Evolutionary conservation across 768 basidiomycete genomes (phyloP).

Genomic region (Pulveroboletus sp.): DNA sequence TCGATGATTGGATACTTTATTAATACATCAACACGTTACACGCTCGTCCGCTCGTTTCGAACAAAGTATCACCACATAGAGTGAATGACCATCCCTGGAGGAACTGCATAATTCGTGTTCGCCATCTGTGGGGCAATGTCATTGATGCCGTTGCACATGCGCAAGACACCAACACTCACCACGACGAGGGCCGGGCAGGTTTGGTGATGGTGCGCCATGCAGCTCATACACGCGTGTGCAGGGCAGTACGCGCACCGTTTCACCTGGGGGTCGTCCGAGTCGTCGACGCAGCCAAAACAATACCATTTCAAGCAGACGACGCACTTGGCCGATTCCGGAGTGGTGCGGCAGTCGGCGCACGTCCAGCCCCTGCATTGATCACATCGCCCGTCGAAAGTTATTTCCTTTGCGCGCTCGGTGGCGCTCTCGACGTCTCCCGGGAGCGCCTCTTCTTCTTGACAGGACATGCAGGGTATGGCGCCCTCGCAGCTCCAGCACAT

Average conservation of each 20-base stretch:
- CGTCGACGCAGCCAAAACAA: slow-evolving; percentile 1
- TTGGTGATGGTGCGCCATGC: background rate
- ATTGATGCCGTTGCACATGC: background rate
- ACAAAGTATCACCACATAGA: too few species aligned
- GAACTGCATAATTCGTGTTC: background rate
- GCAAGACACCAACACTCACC: background rate
- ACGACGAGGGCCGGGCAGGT: background rate
- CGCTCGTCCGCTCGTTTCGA: background rate
- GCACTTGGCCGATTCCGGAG: background rate
- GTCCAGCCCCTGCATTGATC: background rate
- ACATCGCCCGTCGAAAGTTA: slow-evolving; percentile 3
- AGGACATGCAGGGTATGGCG: background rate
- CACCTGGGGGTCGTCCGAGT: background rate
- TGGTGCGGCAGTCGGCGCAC: slow-evolving; percentile 4
- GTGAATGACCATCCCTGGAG: too few species aligned
- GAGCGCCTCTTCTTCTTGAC: slow-evolving; percentile 12
- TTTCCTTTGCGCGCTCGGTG: background rate
- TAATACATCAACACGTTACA: too few species aligned
- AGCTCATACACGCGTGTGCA: background rate
- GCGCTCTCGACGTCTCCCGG: background rate
- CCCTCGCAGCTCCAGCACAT: slow-evolving; percentile 10
- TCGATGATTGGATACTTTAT: too few species aligned
- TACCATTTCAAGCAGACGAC: background rate
- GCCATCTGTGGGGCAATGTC: background rate
- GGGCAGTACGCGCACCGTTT: slow-evolving; percentile 1